phyloP scores from a whole-genome alignment of 108 stramenopile genomes.

The Discostella pseudostelligera region DNA sequence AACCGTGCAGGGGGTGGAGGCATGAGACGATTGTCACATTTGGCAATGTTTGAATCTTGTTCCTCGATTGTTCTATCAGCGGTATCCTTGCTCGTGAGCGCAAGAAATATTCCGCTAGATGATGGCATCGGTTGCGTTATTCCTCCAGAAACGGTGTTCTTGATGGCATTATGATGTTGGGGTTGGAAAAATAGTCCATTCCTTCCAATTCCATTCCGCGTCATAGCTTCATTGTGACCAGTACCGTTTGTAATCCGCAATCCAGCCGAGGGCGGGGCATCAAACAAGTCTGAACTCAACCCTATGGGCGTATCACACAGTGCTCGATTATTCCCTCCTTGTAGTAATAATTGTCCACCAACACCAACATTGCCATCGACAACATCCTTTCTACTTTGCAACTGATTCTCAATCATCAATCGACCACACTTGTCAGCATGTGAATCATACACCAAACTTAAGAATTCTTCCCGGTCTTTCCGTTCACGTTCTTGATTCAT shows the following conservation, averaged over 20 bases:
- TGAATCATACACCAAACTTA: conserved; percentile 36
- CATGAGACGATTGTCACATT: conserved; percentile 28
- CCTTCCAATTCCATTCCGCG: conserved; percentile 20
- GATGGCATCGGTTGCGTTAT: conserved; percentile 9
- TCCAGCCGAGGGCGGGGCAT: conserved; percentile 39
- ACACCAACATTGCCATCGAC: not conserved
- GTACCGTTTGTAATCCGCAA: conserved; percentile 27
- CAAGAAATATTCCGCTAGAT: conserved; percentile 28
- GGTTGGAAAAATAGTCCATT: conserved; percentile 48
- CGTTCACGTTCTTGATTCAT: conserved; percentile 55
- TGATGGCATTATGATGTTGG: conserved; percentile 12
- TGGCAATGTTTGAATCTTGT: no score
- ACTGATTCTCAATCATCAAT: conserved; percentile 17
- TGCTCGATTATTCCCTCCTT: no score
- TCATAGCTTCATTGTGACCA: not conserved
- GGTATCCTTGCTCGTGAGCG: not conserved
- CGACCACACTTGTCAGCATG: conserved; percentile 28
- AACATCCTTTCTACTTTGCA: not conserved
- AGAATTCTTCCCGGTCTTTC: conserved; percentile 37
- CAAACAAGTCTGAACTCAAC: conserved; percentile 45
- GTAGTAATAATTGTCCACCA: not conserved
- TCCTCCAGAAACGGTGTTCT: not conserved
- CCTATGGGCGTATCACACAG: conserved; percentile 38
- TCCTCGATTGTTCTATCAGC: not conserved
- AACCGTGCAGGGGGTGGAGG: conserved; percentile 14